These are phyloP conservation scores for Westerdykella aurantiaca DNA, from an alignment of 2,329 filamentous ascomycete species.

Conservation along the genomic window DNA sequence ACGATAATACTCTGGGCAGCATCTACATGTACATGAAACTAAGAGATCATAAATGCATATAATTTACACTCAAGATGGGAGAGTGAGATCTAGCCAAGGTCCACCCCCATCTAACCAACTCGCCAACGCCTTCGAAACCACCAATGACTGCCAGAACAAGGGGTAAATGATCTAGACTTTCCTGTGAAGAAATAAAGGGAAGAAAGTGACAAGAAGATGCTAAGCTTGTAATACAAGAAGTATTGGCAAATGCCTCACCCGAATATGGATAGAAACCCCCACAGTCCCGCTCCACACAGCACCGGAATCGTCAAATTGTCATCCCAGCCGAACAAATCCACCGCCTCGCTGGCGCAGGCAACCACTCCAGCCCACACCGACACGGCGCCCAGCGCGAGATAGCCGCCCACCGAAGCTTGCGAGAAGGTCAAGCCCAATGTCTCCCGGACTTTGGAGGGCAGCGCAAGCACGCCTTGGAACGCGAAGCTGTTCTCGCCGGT, in stretches of 20 bases:
- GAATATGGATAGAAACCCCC: conserved; percentile 86
- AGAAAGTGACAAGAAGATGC: too few species aligned
- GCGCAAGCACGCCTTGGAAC: conserved; percentile 69
- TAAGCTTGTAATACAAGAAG: too few species aligned
- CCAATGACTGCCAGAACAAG: too few species aligned
- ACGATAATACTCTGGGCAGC: too few species aligned
- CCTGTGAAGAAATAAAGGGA: too few species aligned
- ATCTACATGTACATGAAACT: too few species aligned
- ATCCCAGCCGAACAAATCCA: conserved; percentile 90
- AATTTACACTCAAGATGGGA: too few species aligned
- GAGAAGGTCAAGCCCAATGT: conserved; percentile 56
- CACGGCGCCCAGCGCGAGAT: conserved; percentile 70
- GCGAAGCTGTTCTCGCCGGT: conserved; percentile 59
- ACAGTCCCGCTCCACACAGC: conserved; percentile 80
- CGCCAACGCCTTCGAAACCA: too few species aligned
- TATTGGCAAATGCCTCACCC: conserved; percentile 35
- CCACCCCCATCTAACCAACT: too few species aligned
- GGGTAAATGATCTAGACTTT: too few species aligned
- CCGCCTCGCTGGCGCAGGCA: conserved; percentile 80
- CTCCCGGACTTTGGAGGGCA: conserved; percentile 57
- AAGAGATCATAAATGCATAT: too few species aligned
- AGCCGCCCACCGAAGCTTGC: conserved; percentile 61
- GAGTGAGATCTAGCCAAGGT: too few species aligned
- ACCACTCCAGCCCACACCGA: conserved; percentile 83
- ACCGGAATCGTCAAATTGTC: conserved; percentile 97